phyloP scores from a whole-genome alignment of 2,329 filamentous ascomycete genomes.

The Fusarium sp. region DNA sequence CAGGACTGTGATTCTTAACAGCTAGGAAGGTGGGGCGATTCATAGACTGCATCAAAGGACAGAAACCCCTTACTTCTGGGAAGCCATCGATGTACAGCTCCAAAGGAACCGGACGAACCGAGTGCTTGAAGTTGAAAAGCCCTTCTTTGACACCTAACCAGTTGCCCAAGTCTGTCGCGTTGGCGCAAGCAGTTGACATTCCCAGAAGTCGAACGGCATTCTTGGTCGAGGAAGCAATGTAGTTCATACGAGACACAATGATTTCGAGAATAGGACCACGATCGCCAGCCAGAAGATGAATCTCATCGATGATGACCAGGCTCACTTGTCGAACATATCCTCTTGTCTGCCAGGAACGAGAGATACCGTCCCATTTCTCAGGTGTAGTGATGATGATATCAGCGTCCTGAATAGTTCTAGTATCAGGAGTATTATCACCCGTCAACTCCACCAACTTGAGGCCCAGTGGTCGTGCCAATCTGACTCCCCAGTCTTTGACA shows the following conservation, averaged over 20 bases:
- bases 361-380: slow-evolving; percentile 99
- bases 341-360: slow-evolving; percentile 97
- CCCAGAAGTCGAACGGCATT: slow-evolving; percentile 89
- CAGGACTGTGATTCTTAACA: slow-evolving; percentile 95
- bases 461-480: slow-evolving; percentile 85
- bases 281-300: slow-evolving; percentile 95
- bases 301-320: slow-evolving; percentile 98
- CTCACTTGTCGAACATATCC: slow-evolving; percentile 95
- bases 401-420: slow-evolving; percentile 91
- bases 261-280: slow-evolving; percentile 98
- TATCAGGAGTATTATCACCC: slow-evolving; percentile 97
- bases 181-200: slow-evolving; percentile 99
- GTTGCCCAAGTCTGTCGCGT: slow-evolving; percentile 92
- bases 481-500: slow-evolving; percentile 92
- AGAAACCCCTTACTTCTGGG: slow-evolving; percentile 94
- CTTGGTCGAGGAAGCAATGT: slow-evolving; percentile 94
- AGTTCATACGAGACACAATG: slow-evolving; percentile 95
- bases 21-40: slow-evolving; percentile 96
- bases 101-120: slow-evolving; percentile 92
- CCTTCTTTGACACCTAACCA: slow-evolving; percentile 98
- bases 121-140: slow-evolving; percentile 97
- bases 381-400: slow-evolving; percentile 99
- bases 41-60: slow-evolving; percentile 98
- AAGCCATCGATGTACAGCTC: slow-evolving; percentile 99
- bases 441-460: slow-evolving; percentile 95